These are phyloP conservation scores for Saccharomycopsis hybrid DNA, from an alignment of 1,139 yeast genomes.

Conservation along the genomic window DNA sequence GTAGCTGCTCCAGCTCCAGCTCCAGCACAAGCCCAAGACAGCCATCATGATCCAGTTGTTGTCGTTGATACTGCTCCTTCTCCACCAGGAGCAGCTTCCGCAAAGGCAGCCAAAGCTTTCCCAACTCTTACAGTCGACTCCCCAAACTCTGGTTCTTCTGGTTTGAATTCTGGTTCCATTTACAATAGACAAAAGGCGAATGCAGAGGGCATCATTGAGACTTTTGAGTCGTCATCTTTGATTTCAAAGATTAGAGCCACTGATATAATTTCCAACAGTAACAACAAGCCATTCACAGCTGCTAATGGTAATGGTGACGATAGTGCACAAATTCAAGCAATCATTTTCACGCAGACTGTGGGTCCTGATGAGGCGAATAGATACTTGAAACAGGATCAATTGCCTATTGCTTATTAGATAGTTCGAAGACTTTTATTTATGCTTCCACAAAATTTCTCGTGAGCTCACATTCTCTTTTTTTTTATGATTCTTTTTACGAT, in stretches of 20 bases:
- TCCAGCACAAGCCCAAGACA: no score
- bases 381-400: no score
- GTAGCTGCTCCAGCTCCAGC: no score
- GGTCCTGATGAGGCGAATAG: not conserved
- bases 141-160: not conserved
- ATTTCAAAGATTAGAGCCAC: not conserved
- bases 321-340: not conserved
- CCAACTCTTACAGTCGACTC: not conserved
- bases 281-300: not conserved
- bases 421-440: no score
- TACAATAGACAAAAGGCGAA: not conserved
- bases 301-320: not conserved
- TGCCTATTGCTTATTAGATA: no score
- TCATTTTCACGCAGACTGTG: not conserved
- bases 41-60: no score
- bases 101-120: not conserved
- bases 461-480: no score
- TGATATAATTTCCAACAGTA: not conserved
- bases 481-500: no score
- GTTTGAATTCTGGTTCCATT: not conserved
- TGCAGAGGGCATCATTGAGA: not conserved
- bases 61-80: no score
- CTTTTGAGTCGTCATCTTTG: not conserved
- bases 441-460: no score
- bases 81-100: no score